Evolutionary conservation across 208 protist species (phyloP).

Genomic region (Leishmania guyanensis): DNA sequence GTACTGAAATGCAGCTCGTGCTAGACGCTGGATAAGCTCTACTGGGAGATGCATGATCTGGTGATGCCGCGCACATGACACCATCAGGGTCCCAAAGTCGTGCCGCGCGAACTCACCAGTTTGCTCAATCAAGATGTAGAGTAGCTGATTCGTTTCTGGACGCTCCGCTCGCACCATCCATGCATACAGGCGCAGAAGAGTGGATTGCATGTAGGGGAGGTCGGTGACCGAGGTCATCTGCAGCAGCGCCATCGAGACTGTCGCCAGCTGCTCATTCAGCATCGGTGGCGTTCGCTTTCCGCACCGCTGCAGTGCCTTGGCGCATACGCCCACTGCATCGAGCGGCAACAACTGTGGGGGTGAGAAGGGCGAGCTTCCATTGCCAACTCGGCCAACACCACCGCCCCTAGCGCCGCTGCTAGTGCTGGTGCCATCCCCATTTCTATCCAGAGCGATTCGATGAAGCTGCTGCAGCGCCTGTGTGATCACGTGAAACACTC

Average conservation of each 20-base stretch:
- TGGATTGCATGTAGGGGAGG: slow-evolving; percentile 33
- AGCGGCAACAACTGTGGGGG: slow-evolving; percentile 3
- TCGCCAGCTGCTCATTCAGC: slow-evolving; percentile 62
- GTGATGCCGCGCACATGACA: slow-evolving; percentile 66
- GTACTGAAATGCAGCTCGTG: slow-evolving; percentile 54
- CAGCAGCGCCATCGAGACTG: slow-evolving; percentile 43
- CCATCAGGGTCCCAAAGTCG: slow-evolving; percentile 61
- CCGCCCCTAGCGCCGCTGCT: background rate
- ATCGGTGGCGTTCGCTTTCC: slow-evolving; percentile 58
- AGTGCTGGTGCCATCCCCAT: background rate
- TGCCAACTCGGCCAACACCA: background rate
- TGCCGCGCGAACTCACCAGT: slow-evolving; percentile 45
- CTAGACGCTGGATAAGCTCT: slow-evolving; percentile 56
- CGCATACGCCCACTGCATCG: slow-evolving; percentile 45
- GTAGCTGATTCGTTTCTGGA: slow-evolving; percentile 51
- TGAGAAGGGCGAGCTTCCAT: background rate
- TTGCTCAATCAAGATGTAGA: slow-evolving; percentile 60
- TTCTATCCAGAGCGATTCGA: background rate
- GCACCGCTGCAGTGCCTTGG: slow-evolving; percentile 79
- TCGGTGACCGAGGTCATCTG: slow-evolving; percentile 36
- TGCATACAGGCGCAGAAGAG: slow-evolving; percentile 69
- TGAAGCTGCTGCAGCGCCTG: slow-evolving; percentile 41
- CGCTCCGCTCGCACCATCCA: slow-evolving; percentile 82
- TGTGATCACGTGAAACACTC: slow-evolving; percentile 57
- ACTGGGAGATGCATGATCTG: slow-evolving; percentile 52